These are phyloP conservation scores for Thymus mandschuricus DNA, from an alignment of 257 asterid species.

Conservation along the genomic window DNA sequence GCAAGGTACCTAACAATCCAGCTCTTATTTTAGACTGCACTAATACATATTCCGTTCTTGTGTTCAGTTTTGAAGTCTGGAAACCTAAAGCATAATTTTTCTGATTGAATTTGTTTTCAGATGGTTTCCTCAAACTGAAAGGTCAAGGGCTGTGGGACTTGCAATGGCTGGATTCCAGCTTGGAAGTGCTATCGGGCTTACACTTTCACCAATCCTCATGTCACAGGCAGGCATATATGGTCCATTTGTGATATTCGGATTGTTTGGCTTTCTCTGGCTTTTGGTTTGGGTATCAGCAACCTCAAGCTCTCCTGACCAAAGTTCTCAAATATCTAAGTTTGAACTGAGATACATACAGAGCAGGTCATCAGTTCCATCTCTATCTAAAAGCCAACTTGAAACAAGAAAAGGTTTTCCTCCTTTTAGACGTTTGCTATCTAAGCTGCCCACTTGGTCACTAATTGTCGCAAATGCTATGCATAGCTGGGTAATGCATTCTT, in stretches of 20 bases:
- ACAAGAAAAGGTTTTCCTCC: constrained; percentile 73
- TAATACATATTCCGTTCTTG: background rate
- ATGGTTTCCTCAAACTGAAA: constrained; percentile 95
- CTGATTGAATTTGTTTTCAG: constrained; percentile 42
- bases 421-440: constrained; percentile 80
- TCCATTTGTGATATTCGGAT: constrained; percentile 93
- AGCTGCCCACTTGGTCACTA: constrained; percentile 93
- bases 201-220: constrained; percentile 95
- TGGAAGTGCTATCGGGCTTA: constrained; percentile 98
- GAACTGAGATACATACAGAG: constrained; percentile 82
- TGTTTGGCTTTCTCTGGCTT: constrained; percentile 91
- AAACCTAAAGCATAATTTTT: constrained; percentile 18
- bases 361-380: constrained; percentile 43
- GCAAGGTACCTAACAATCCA: constrained; percentile 54
- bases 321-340: constrained; percentile 70
- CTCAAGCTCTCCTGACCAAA: constrained; percentile 79
- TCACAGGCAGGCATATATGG: constrained; percentile 90
- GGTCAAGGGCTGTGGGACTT: constrained; percentile 98
- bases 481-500: constrained; percentile 79
- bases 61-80: constrained; percentile 14
- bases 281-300: constrained; percentile 92
- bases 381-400: constrained; percentile 41
- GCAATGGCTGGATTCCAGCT: constrained; percentile 99
- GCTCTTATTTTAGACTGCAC: background rate
- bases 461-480: constrained; percentile 97